Percentiles rank a stretch among this genome's conserved stretches.
Evolutionary conservation across 1,139 yeast genomes (phyloP).

Genomic region (Magnusiomyces paraingens): DNA sequence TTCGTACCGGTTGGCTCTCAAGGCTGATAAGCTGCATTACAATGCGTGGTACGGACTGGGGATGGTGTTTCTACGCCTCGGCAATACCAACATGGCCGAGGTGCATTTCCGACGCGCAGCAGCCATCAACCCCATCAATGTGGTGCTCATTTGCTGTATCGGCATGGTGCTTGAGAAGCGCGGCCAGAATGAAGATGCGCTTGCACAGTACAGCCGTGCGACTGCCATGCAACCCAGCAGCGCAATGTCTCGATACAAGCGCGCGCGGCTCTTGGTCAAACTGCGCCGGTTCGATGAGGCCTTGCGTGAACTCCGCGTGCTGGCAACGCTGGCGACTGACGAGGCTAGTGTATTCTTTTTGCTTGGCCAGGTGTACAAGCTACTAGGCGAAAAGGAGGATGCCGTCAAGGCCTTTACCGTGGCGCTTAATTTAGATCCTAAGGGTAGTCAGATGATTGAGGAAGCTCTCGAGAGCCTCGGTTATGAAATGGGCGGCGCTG

Average conservation of each 20-base stretch:
- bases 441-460: constrained; percentile 79
- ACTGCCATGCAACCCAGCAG: constrained; percentile 35
- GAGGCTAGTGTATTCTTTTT: constrained; percentile 91
- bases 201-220: constrained; percentile 79
- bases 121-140: constrained; percentile 83
- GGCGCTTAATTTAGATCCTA: constrained; percentile 89
- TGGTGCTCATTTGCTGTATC: constrained; percentile 83
- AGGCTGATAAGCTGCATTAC: constrained; percentile 76
- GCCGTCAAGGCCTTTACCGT: constrained; percentile 85
- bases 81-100: constrained; percentile 79
- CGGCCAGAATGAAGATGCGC: constrained; percentile 62
- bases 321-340: constrained; percentile 78
- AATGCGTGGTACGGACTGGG: constrained; percentile 96
- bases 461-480: constrained; percentile 60
- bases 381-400: constrained; percentile 62
- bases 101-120: constrained; percentile 83
- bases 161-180: constrained; percentile 89
- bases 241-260: constrained; percentile 81
- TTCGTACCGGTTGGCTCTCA: constrained; percentile 71
- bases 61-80: constrained; percentile 84
- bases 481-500: background rate
- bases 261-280: constrained; percentile 73
- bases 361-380: constrained; percentile 79
- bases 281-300: constrained; percentile 71
- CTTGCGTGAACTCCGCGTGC: constrained; percentile 61